Conservation (phyloP, 257 asterid species). For the Cinchona pubescens region DNA sequence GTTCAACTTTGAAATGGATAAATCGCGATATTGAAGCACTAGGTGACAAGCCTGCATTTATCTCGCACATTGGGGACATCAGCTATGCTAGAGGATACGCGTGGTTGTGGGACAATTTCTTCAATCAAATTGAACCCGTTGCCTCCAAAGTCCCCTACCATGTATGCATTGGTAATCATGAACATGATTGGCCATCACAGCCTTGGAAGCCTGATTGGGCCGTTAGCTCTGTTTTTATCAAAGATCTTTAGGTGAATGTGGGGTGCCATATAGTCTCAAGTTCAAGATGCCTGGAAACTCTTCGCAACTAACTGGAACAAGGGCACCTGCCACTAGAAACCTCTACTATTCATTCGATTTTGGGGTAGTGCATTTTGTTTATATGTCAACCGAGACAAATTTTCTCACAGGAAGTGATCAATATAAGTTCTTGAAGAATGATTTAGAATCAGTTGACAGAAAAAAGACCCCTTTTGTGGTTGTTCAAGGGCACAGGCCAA, state of each 20-base stretch:
- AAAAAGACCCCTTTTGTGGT: slow-evolving; percentile 71
- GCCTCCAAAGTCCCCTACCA: slow-evolving; percentile 83
- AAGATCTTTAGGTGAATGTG: slow-evolving; percentile 91
- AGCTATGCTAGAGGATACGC: slow-evolving; percentile 95
- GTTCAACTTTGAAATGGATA: slow-evolving; percentile 81
- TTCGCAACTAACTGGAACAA: slow-evolving; percentile 67
- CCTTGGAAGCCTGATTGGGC: slow-evolving; percentile 98
- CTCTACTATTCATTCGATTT: slow-evolving; percentile 75
- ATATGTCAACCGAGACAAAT: slow-evolving; percentile 79
- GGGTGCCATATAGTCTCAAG: slow-evolving; percentile 83
- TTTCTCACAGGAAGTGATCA: slow-evolving; percentile 72
- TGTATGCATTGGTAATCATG: slow-evolving; percentile 93
- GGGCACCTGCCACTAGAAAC: slow-evolving; percentile 74
- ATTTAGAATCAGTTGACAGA: slow-evolving; percentile 69
- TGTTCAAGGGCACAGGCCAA: slow-evolving; percentile 91
- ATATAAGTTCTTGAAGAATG: slow-evolving; percentile 66
- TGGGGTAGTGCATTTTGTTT: slow-evolving; percentile 83
- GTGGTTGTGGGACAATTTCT: slow-evolving; percentile 95
- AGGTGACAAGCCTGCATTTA: slow-evolving; percentile 68
- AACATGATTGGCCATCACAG: slow-evolving; percentile 86
- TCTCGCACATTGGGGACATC: slow-evolving; percentile 92
- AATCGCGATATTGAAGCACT: slow-evolving; percentile 65
- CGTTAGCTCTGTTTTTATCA: slow-evolving; percentile 43
- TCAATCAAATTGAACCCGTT: slow-evolving; percentile 69
- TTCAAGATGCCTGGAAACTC: slow-evolving; percentile 92